These are phyloP conservation scores for Haplographium delicatum DNA, from an alignment of 495 filamentous ascomycete genomes.

Conservation along the genomic window DNA sequence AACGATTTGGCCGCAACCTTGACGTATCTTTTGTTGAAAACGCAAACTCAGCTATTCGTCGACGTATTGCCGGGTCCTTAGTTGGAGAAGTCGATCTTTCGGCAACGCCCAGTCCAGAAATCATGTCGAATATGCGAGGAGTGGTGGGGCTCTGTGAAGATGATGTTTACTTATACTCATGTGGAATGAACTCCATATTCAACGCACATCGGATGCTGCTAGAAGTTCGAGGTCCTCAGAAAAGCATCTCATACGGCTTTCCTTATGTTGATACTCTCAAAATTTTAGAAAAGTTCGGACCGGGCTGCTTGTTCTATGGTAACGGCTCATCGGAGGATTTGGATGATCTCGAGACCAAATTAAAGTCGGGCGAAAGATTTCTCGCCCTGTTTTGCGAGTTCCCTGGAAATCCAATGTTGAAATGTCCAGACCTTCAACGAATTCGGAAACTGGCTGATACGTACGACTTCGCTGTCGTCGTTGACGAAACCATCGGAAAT, in stretches of 20 bases:
- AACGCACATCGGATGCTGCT: slow-evolving; percentile 73
- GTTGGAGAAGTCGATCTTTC: slow-evolving; percentile 63
- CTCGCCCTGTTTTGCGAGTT: slow-evolving; percentile 92
- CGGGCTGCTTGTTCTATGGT: slow-evolving; percentile 87
- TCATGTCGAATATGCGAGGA: slow-evolving; percentile 38
- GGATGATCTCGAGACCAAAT: slow-evolving; percentile 72
- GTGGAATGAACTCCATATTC: slow-evolving; percentile 94
- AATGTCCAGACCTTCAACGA: slow-evolving; percentile 73
- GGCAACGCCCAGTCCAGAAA: slow-evolving; percentile 29
- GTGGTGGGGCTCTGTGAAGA: slow-evolving; percentile 73
- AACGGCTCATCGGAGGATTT: slow-evolving; percentile 75
- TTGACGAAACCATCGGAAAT: slow-evolving; percentile 95
- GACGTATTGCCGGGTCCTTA: slow-evolving; percentile 83
- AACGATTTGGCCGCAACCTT: slow-evolving; percentile 90
- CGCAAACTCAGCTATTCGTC: slow-evolving; percentile 79
- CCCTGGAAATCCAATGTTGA: slow-evolving; percentile 85
- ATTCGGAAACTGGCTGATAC: slow-evolving; percentile 75
- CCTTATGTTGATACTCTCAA: slow-evolving; percentile 97
- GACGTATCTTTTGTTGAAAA: slow-evolving; percentile 68
- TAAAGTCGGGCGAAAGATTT: slow-evolving; percentile 69
- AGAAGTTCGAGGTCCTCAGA: slow-evolving; percentile 48
- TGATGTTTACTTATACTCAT: slow-evolving; percentile 83
- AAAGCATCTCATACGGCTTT: slow-evolving; percentile 77
- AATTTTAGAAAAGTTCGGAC: slow-evolving; percentile 89
- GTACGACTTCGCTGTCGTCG: slow-evolving; percentile 84